Conservation (phyloP, 345 rosid species). For the Lepidium didymum region DNA sequence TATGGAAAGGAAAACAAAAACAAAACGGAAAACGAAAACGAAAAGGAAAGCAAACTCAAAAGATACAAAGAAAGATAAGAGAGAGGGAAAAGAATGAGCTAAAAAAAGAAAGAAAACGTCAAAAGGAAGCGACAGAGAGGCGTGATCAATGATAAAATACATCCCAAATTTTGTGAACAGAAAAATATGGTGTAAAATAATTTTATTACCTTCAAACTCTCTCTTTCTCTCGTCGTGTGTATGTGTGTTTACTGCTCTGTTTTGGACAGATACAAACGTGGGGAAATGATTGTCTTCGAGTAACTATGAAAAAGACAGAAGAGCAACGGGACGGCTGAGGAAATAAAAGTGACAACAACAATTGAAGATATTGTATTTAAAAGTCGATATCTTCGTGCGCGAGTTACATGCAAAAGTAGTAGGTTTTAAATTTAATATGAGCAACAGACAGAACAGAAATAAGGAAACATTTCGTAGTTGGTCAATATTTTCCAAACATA, state of each 20-base stretch:
- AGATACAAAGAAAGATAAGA: background rate
- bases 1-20: slow-evolving; percentile 1
- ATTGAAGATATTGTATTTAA: background rate
- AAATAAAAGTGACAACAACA: background rate
- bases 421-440: too few relatives aligned
- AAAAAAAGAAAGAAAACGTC: slow-evolving; percentile 23
- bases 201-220: slow-evolving; percentile 17
- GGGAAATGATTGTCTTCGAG: background rate
- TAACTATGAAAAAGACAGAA: background rate
- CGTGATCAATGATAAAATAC: slow-evolving; percentile 31
- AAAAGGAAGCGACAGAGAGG: slow-evolving; percentile 30
- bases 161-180: slow-evolving; percentile 1
- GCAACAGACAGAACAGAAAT: background rate
- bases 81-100: background rate
- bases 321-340: slow-evolving; percentile 9
- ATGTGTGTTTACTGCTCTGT: background rate
- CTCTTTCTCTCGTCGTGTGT: background rate
- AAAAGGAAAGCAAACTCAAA: background rate
- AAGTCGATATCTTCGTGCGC: background rate
- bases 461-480: background rate
- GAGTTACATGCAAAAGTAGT: background rate
- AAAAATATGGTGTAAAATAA: background rate
- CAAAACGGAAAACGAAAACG: background rate
- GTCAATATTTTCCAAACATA: background rate
- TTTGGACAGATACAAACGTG: slow-evolving; percentile 13